Conservation (phyloP, 805 yeast genomes). For the Candida ascalaphidarum region DNA sequence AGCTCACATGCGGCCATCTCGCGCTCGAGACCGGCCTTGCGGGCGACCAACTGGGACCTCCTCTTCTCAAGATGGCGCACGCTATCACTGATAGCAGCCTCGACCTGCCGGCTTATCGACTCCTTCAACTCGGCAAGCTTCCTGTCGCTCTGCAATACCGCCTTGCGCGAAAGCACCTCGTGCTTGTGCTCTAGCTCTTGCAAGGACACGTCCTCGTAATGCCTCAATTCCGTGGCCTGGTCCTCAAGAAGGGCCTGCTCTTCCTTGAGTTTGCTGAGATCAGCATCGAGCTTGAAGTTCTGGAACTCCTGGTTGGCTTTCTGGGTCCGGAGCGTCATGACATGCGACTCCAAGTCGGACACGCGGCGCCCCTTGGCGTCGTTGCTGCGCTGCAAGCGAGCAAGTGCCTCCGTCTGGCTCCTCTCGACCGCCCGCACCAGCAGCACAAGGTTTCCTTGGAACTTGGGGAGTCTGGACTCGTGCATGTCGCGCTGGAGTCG, state of each 20-base stretch:
- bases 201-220: conserved; percentile 14
- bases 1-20: conserved; percentile 7
- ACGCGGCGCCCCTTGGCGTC: no score
- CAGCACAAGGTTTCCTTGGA: no score
- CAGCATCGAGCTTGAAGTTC: conserved; percentile 22
- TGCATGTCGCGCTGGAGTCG: no score
- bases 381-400: no score
- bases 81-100: no score
- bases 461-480: no score
- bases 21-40: no score
- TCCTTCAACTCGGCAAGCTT: conserved; percentile 18
- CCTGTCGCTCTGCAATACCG: conserved; percentile 11
- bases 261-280: conserved; percentile 27
- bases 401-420: no score
- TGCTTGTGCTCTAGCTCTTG: conserved; percentile 14
- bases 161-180: conserved; percentile 13
- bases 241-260: conserved; percentile 24
- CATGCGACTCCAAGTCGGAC: conserved; percentile 2
- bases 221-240: conserved; percentile 21
- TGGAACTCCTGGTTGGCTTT: conserved; percentile 29
- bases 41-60: no score
- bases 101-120: conserved; percentile 22
- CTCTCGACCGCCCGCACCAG: no score
- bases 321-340: conserved; percentile 25
- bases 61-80: no score